Percentiles rank a stretch among this genome's conserved stretches.
Conservation (phyloP, 768 basidiomycete genomes). For the Phanerochaete carnosa region DNA sequence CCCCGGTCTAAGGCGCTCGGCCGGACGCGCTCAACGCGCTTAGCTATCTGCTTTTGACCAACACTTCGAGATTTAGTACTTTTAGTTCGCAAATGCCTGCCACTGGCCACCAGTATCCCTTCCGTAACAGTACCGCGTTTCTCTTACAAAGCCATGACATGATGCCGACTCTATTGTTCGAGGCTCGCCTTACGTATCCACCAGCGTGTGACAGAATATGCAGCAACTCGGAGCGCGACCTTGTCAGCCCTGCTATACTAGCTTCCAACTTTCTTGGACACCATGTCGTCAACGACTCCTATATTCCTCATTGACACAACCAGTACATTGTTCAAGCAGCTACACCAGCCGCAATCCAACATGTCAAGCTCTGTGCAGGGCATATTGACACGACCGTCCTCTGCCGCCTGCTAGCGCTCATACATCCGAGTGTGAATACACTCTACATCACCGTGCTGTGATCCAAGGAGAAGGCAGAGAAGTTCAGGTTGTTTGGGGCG, state of each 20-base stretch:
- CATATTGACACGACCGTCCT: constrained; percentile 59
- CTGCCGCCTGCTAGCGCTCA: constrained; percentile 40
- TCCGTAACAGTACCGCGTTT: too few relatives aligned
- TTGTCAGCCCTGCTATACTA: neutral
- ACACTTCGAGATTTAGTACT: too few relatives aligned
- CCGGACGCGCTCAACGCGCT: too few relatives aligned
- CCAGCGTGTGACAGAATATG: too few relatives aligned
- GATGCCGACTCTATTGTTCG: neutral
- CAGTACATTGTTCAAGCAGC: neutral
- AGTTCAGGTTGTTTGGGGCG: constrained; percentile 18
- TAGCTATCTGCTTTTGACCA: too few relatives aligned
- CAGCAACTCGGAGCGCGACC: too few relatives aligned
- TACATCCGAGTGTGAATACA: constrained; percentile 37
- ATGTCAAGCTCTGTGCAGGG: constrained; percentile 27
- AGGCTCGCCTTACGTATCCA: neutral
- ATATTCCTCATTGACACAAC: constrained; percentile 12
- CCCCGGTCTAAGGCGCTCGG: too few relatives aligned
- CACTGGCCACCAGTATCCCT: too few relatives aligned
- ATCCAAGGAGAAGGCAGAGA: constrained; percentile 33
- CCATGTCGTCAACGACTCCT: constrained; percentile 1
- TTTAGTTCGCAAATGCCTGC: too few relatives aligned
- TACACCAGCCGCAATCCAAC: neutral
- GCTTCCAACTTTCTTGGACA: neutral
- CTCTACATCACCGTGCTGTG: constrained; percentile 46
- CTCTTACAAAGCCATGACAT: too few relatives aligned